Base-by-base conservation (phyloP, 2,329 filamentous ascomycete species). In the Fonsecaea multimorphosa region DNA sequence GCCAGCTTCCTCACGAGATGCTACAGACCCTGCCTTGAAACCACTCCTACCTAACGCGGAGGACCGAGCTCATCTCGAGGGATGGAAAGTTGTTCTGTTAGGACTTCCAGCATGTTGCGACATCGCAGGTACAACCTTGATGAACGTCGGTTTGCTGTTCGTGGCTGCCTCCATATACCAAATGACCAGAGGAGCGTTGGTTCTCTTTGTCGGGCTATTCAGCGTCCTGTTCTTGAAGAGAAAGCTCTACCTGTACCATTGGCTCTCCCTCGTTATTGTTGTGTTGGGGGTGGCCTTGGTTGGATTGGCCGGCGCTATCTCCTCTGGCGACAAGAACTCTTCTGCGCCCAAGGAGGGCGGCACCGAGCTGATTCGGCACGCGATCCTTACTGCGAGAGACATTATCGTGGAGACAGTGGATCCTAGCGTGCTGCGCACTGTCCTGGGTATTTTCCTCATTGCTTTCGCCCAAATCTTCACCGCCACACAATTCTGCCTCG, bases 151-250 rank as follows among this genome's bases (percentile, higher is more conserved):
- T 2, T 84, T 99, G 71, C 84, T 98, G 56, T 93, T 98, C 76
- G 93, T 98, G 27, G 95, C 92, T 12, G 92, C 95, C 1, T 96
- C 92, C 67, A 97, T 99, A 74, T 99, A 97, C 80, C 95, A 99
- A 80, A 99, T 99, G 95, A 98, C 94, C 1, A 85, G 95, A 65
- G 95, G 95, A 8, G 95, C 95, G 0, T 84, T 99, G 49, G 94
- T 99, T 2, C 84, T 99, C 6, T 99, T 99, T 73, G 95, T 99
- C 22, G 95, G 95, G 0, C 81, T 98, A 0, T 97, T 99, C 80
- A 97, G 93, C 74, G 93, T 99, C 31, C 74, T 96, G 12, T 98
- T 99, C 78, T 83, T 99, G 64, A 89, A 87, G 73, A 87, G 92
- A 55, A 89, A 87, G 72, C 84, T 99, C 36, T 86, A 88, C 67